Conservation (phyloP, 495 filamentous ascomycete species). For the Letharia lupina region DNA sequence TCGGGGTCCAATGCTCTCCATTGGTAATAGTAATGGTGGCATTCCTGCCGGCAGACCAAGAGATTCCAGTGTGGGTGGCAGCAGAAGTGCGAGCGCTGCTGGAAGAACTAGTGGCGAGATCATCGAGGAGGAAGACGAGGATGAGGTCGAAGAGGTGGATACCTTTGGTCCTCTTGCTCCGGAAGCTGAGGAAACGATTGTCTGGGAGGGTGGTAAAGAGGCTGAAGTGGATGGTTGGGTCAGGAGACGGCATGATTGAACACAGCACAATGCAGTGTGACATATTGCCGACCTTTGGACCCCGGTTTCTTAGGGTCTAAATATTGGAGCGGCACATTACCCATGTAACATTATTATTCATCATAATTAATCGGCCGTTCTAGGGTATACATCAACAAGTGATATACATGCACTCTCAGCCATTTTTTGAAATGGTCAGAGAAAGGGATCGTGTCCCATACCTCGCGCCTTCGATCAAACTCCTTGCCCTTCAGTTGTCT, state of each 20-base stretch:
- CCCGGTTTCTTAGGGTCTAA: conserved; percentile 12
- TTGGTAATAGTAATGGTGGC: conserved; percentile 33
- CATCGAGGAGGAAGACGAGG: conserved; percentile 77
- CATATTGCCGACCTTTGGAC: conserved; percentile 19
- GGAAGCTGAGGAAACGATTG: conserved; percentile 42
- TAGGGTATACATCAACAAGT: background rate
- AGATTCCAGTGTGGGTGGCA: conserved; percentile 32
- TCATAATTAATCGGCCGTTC: background rate
- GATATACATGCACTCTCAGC: background rate
- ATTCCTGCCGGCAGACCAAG: conserved; percentile 19
- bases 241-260: conserved; percentile 12
- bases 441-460: background rate
- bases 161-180: conserved; percentile 52
- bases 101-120: conserved; percentile 58
- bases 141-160: conserved; percentile 65
- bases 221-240: conserved; percentile 17
- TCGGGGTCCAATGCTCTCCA: conserved; percentile 70
- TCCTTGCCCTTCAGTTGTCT: background rate
- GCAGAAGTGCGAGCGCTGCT: conserved; percentile 45
- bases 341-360: background rate
- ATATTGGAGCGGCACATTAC: background rate
- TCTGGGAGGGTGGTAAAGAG: conserved; percentile 33
- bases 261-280: background rate
- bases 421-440: background rate
- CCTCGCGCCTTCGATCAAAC: background rate